phyloP scores from a whole-genome alignment of 305 asterid genomes.

The Fraxinus greggii region DNA sequence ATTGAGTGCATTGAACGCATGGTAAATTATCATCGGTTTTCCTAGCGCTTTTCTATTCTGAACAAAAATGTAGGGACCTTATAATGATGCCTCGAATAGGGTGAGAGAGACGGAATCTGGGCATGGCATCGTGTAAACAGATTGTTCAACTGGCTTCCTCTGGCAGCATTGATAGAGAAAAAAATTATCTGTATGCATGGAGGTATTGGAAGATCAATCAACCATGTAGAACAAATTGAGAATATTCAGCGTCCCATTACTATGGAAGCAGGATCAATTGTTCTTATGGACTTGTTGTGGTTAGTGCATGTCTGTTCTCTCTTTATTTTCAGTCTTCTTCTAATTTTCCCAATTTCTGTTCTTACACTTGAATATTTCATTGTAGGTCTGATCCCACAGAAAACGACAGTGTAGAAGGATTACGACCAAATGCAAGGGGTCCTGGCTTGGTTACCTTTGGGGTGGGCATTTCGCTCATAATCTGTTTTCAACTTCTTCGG shows the following conservation, averaged over 20 bases:
- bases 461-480: slow-evolving; percentile 51
- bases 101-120: slow-evolving; percentile 79
- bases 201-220: slow-evolving; percentile 71
- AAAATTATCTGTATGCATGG: slow-evolving; percentile 73
- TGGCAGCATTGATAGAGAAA: slow-evolving; percentile 67
- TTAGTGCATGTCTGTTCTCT: slow-evolving; percentile 32
- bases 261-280: slow-evolving; percentile 98
- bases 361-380: slow-evolving; percentile 22
- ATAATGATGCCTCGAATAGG: slow-evolving; percentile 39
- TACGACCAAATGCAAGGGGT: slow-evolving; percentile 99
- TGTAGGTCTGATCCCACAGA: slow-evolving; percentile 99
- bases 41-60: slow-evolving; percentile 16
- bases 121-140: slow-evolving; percentile 68
- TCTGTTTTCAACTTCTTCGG: not conserved
- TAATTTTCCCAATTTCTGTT: not conserved
- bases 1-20: slow-evolving; percentile 72
- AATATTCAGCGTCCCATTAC: slow-evolving; percentile 94
- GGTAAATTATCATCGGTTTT: slow-evolving; percentile 38
- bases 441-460: slow-evolving; percentile 99
- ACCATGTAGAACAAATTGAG: slow-evolving; percentile 70
- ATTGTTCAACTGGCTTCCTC: slow-evolving; percentile 72
- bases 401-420: slow-evolving; percentile 97
- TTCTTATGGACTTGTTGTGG: slow-evolving; percentile 98
- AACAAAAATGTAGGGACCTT: slow-evolving; percentile 16
- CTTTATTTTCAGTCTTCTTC: slow-evolving; percentile 16